Evolutionary conservation across 179 eudicot genomes (phyloP).

Genomic region (Vitellaria paradoxa): DNA sequence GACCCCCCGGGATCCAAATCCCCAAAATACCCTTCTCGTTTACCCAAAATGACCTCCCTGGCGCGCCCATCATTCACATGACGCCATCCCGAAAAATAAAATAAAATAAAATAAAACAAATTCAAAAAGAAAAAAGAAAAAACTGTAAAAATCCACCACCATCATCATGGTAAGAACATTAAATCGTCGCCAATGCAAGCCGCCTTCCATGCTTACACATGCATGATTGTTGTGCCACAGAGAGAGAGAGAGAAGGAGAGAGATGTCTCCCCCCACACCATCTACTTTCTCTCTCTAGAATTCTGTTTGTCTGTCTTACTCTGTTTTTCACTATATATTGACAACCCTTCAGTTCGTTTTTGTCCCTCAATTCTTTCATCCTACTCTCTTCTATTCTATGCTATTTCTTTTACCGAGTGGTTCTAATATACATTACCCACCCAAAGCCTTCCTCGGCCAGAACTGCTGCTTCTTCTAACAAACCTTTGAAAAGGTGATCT

Average conservation of each 20-base stretch:
- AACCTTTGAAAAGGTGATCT: slow-evolving; percentile 47
- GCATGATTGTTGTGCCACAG: slow-evolving; percentile 84
- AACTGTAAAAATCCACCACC: slow-evolving; percentile 4
- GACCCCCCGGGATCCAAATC: slow-evolving; percentile 3
- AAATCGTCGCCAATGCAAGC: slow-evolving; percentile 52
- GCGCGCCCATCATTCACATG: slow-evolving; percentile 42
- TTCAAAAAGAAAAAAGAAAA: neutral
- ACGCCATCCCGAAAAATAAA: slow-evolving; percentile 34
- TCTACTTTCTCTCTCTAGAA: slow-evolving; percentile 18
- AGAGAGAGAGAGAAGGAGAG: slow-evolving; percentile 8
- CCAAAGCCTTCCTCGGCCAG: slow-evolving; percentile 25
- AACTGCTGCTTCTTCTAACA: slow-evolving; percentile 24
- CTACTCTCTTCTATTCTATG: neutral
- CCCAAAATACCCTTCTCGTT: slow-evolving; percentile 13
- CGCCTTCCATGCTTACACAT: slow-evolving; percentile 89
- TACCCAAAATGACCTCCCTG: slow-evolving; percentile 28
- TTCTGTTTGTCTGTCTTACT: slow-evolving; percentile 13
- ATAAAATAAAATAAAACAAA: neutral
- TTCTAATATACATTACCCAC: neutral
- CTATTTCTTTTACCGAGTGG: slow-evolving; percentile 13
- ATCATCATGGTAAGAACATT: slow-evolving; percentile 34
- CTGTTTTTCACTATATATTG: slow-evolving; percentile 29
- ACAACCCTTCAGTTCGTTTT: slow-evolving; percentile 24
- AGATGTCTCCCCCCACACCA: slow-evolving; percentile 30
- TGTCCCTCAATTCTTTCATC: slow-evolving; percentile 19